These are phyloP conservation scores for Closterium sp. DNA, from an alignment of 139 green algal genomes.

Conservation along the genomic window DNA sequence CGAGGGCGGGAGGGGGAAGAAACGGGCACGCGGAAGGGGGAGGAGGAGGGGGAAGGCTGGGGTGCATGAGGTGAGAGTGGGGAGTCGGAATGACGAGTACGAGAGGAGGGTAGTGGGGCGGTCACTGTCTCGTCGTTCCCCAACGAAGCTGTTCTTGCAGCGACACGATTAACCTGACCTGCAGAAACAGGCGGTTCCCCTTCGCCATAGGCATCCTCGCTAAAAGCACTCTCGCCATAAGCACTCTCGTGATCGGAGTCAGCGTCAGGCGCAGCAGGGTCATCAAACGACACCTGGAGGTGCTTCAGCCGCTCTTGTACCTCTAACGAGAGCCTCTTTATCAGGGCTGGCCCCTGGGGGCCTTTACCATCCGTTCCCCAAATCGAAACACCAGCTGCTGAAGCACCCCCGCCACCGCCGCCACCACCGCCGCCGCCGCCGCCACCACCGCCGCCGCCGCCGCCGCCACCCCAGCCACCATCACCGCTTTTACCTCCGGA, in stretches of 20 bases:
- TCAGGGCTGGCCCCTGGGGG: too few relatives aligned
- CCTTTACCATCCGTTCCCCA: too few relatives aligned
- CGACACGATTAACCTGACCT: not conserved
- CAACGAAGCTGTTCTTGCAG: too few relatives aligned
- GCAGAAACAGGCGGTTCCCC: too few relatives aligned
- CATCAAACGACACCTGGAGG: not conserved
- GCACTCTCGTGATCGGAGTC: not conserved
- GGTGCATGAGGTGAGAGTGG: not conserved
- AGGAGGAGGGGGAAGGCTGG: not conserved
- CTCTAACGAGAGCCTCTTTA: not conserved
- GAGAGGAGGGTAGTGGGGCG: not conserved
- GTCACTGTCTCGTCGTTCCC: not conserved
- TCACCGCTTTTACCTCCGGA: not conserved
- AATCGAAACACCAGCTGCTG: too few relatives aligned
- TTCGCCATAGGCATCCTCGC: not conserved
- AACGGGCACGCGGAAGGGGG: too few relatives aligned
- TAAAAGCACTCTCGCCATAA: not conserved
- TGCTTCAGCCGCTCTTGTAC: not conserved
- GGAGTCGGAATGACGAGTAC: not conserved
- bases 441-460: not conserved
- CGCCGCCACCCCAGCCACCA: too few relatives aligned
- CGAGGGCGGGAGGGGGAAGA: not conserved
- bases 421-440: not conserved
- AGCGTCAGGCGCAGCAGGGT: not conserved
- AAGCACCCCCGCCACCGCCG: too few relatives aligned